A percentile compares a stretch with the other conserved stretches of the same genome.
Conservation (phyloP, 2,329 filamentous ascomycete species). For the Claviceps cyperi region DNA sequence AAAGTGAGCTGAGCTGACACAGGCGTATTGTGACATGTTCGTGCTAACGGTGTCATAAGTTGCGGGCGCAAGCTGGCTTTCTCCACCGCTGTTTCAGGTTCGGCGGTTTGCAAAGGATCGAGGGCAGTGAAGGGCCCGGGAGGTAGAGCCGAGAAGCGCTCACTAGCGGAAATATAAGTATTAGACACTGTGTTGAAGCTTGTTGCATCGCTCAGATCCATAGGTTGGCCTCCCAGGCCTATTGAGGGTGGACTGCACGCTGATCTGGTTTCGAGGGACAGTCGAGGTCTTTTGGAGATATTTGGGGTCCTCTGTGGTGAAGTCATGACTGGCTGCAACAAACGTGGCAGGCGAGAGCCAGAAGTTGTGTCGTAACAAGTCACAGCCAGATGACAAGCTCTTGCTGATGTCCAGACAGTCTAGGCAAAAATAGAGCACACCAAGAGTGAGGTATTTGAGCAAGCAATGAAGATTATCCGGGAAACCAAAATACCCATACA, state of each 20-base stretch:
- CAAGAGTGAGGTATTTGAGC: not conserved
- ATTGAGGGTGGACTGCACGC: slow-evolving; percentile 22
- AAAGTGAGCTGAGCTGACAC: slow-evolving; percentile 36
- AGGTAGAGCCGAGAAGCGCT: slow-evolving; percentile 37
- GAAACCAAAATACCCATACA: not conserved
- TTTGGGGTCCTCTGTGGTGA: slow-evolving; percentile 10
- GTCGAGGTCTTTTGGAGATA: slow-evolving; percentile 34
- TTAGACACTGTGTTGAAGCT: slow-evolving; percentile 54
- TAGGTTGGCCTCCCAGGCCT: slow-evolving; percentile 17
- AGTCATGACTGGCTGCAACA: slow-evolving; percentile 8
- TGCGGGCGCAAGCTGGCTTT: slow-evolving; percentile 18
- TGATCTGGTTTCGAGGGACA: slow-evolving; percentile 42
- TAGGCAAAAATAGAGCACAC: not conserved
- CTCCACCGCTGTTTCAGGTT: slow-evolving; percentile 16
- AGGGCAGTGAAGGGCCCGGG: slow-evolving; percentile 35
- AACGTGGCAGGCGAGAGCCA: not conserved
- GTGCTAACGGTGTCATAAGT: slow-evolving; percentile 29
- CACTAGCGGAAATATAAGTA: slow-evolving; percentile 48
- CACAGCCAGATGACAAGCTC: not conserved
- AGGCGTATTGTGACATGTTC: slow-evolving; percentile 38
- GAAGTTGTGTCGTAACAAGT: not conserved
- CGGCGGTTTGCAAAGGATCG: slow-evolving; percentile 24
- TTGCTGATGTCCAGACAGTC: not conserved
- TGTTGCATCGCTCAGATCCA: slow-evolving; percentile 45
- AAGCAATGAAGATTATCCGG: not conserved